Base-by-base conservation (phyloP, 805 yeast genomes). In the Candida coquimbonensis region DNA sequence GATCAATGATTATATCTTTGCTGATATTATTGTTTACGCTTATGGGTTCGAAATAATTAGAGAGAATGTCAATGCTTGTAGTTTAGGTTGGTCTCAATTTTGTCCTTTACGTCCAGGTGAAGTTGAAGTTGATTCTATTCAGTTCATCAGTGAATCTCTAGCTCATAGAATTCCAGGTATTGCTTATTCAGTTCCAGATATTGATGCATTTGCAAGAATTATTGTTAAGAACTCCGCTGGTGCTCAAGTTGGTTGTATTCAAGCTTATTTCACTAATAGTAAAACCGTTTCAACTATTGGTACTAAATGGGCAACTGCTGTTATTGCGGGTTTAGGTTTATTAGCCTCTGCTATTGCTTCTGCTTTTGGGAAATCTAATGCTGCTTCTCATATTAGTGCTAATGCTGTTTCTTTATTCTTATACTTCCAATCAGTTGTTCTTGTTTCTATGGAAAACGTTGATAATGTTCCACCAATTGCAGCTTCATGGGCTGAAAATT, bases 321-420 rank as follows among this genome's bases (percentile, higher is more conserved):
- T 88, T 21, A 76, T 93, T 38, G 79, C 96, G 4, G 95, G 96
- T 41, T 63, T 87, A 39, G 98, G 98, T 49, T 76, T 93, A 41
- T 63, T 89, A 39, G 83, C 95, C 5, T 86, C 97, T 1, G 96
- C 96, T 24, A 75, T 88, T 46, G 80, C 88, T 33, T 87, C 96
- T 0, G 80, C 89, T 36, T 73, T 84, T 53, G 97, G 98, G 11
- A 93, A 90, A 62, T 81, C 93, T 17, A 80, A 82, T 49, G 91
- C 97, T 2, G 96, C 99, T 3, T 90, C 96, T 4, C 98, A 93
- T 62, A 89, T 93, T 60, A 96, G 97, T n/a, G 85, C 96, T 17
- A 93, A 93, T 68, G 83, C 96, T 16, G 83, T 91, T 61, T 87
- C 97, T 1, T 71, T 93, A 50, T 93, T 93, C 66, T 80, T 89